These are phyloP conservation scores for Echria macrotheca DNA, from an alignment of 495 filamentous ascomycete genomes.

Conservation along the genomic window DNA sequence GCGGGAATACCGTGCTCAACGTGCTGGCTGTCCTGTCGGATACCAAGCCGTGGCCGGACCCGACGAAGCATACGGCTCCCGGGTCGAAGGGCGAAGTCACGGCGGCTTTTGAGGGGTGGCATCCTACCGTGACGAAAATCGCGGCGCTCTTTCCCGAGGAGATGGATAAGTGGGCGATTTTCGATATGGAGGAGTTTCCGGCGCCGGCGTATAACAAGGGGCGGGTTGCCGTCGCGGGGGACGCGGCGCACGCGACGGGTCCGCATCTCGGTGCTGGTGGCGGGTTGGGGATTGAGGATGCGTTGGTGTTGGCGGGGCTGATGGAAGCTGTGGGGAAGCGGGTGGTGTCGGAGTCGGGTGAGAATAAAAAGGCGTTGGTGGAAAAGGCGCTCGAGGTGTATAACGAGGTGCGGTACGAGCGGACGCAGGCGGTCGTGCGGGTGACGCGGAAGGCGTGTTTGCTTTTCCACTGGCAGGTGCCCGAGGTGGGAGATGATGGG, in stretches of 20 bases:
- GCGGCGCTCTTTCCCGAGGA: conserved; percentile 38
- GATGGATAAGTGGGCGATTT: conserved; percentile 52
- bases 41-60: conserved; percentile 28
- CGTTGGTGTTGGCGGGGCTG: conserved; percentile 36
- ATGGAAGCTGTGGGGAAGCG: no score
- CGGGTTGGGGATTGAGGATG: conserved; percentile 52
- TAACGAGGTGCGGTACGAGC: conserved; percentile 30
- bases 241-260: conserved; percentile 36
- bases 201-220: conserved; percentile 34
- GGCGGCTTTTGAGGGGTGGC: conserved; percentile 34
- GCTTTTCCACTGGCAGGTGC: conserved; percentile 37
- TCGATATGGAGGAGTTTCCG: conserved; percentile 45
- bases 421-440: conserved; percentile 34
- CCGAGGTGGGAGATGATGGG: conserved; percentile 22
- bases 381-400: conserved; percentile 33
- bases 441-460: conserved; percentile 32
- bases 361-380: conserved; percentile 9
- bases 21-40: conserved; percentile 37
- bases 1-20: conserved; percentile 32
- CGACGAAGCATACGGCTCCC: conserved; percentile 24
- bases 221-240: conserved; percentile 43
- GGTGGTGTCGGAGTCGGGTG: conserved; percentile 9
- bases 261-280: conserved; percentile 53
- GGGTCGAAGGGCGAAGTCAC: conserved; percentile 29
- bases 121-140: conserved; percentile 31